Conservation (phyloP, 352 stramenopile genomes). For the Phytophthora sp. region DNA sequence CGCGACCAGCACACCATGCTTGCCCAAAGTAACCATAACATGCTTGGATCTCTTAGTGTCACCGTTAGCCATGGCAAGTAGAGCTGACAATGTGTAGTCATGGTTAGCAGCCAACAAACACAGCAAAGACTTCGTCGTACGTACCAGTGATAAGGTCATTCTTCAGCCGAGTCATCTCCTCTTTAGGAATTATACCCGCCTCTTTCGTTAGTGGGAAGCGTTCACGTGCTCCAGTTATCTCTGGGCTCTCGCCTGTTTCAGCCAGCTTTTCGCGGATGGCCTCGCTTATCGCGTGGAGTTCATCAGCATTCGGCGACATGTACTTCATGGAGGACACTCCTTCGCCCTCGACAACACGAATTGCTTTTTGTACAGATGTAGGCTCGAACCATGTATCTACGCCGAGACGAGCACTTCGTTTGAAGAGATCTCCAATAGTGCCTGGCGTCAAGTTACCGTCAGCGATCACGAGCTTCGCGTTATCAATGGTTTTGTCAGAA, state of each 20-base stretch:
- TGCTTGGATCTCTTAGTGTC: slow-evolving; percentile 60
- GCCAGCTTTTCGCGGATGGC: slow-evolving; percentile 45
- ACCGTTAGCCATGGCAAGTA: slow-evolving; percentile 66
- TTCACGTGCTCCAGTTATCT: slow-evolving; percentile 30
- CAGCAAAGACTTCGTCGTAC: background rate
- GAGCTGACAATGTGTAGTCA: slow-evolving; percentile 27
- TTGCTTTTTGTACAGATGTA: slow-evolving; percentile 84
- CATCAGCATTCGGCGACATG: slow-evolving; percentile 81
- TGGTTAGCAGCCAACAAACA: slow-evolving; percentile 4
- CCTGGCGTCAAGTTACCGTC: slow-evolving; percentile 77
- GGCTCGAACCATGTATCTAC: slow-evolving; percentile 85
- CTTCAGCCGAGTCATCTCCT: slow-evolving; percentile 65
- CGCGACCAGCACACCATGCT: slow-evolving; percentile 71
- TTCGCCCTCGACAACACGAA: slow-evolving; percentile 59
- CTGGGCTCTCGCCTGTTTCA: slow-evolving; percentile 26
- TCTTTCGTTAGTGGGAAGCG: slow-evolving; percentile 60
- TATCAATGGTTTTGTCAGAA: slow-evolving; percentile 49
- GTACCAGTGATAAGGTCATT: slow-evolving; percentile 71
- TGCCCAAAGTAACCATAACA: slow-evolving; percentile 81
- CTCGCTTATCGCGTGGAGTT: slow-evolving; percentile 72
- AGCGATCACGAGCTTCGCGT: slow-evolving; percentile 65
- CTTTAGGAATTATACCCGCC: slow-evolving; percentile 45
- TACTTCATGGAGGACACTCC: slow-evolving; percentile 63
- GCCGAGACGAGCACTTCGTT: slow-evolving; percentile 41
- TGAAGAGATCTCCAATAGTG: slow-evolving; percentile 53